Conservation (phyloP, 2,329 filamentous ascomycete species). For the Penicillium sclerotiorum region DNA sequence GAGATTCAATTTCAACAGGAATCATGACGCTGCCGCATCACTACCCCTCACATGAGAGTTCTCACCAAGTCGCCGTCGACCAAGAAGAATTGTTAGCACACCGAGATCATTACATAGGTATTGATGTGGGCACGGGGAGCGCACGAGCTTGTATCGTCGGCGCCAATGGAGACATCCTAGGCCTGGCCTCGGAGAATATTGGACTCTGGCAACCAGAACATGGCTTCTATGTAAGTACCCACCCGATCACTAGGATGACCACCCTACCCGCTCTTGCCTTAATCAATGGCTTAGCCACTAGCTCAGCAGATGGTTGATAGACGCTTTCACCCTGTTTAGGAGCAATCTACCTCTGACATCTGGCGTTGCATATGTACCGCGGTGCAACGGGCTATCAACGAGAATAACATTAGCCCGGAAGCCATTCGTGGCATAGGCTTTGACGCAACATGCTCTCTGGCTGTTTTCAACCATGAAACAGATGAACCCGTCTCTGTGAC, state of each 20-base stretch:
- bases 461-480: conserved; percentile 85
- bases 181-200: conserved; percentile 72
- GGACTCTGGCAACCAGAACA: conserved; percentile 77
- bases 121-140: conserved; percentile 95
- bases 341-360: conserved; percentile 97
- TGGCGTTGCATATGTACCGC: conserved; percentile 93
- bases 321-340: conserved; percentile 51
- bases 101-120: conserved; percentile 72
- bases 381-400: conserved; percentile 77
- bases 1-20: conserved; percentile 24
- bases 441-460: conserved; percentile 96
- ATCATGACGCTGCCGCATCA: too few relatives aligned
- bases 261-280: background rate
- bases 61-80: conserved; percentile 44
- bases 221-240: conserved; percentile 67
- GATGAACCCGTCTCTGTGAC: conserved; percentile 91
- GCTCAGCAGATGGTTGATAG: too few relatives aligned
- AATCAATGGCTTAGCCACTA: too few relatives aligned
- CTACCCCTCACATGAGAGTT: conserved; percentile 38
- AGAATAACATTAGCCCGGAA: conserved; percentile 75
- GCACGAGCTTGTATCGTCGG: conserved; percentile 96
- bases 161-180: conserved; percentile 80
- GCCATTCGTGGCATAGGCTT: conserved; percentile 91
- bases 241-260: background rate
- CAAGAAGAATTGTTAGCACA: conserved; percentile 61